phyloP scores from a whole-genome alignment of 1,284 basidiomycete species.

The Malassezia arunalokei region DNA sequence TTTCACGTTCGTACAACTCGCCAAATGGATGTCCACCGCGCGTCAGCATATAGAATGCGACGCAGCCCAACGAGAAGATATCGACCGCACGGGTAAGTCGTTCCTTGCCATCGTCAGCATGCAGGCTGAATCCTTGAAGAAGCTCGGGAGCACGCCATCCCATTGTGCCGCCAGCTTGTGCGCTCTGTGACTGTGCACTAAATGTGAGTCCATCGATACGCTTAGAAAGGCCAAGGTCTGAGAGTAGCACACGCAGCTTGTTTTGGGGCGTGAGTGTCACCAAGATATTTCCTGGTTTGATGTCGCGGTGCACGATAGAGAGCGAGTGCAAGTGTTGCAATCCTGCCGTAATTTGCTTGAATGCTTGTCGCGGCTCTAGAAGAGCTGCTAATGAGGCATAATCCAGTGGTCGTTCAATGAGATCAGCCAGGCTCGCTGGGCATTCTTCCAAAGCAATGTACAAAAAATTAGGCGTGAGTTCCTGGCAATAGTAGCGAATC shows the following conservation, averaged over 20 bases:
- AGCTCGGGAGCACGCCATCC: slow-evolving; percentile 46
- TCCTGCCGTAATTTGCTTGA: slow-evolving; percentile 76
- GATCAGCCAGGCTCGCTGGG: slow-evolving; percentile 81
- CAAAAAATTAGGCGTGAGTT: slow-evolving; percentile 63
- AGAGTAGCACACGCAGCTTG: slow-evolving; percentile 41
- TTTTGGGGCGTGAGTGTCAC: slow-evolving; percentile 48
- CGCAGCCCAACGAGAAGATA: slow-evolving; percentile 42
- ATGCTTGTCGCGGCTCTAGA: slow-evolving; percentile 64
- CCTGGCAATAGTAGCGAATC: slow-evolving; percentile 92
- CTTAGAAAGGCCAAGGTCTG: slow-evolving; percentile 45
- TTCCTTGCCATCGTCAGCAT: slow-evolving; percentile 19
- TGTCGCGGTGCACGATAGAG: slow-evolving; percentile 93
- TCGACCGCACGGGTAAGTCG: slow-evolving; percentile 41
- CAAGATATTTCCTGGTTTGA: slow-evolving; percentile 96
- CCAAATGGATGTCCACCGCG: slow-evolving; percentile 44
- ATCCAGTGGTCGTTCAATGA: slow-evolving; percentile 57
- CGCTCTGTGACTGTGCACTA: slow-evolving; percentile 41
- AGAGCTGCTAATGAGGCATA: slow-evolving; percentile 27
- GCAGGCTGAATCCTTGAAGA: slow-evolving; percentile 20
- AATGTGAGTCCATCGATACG: slow-evolving; percentile 38
- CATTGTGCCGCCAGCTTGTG: slow-evolving; percentile 41
- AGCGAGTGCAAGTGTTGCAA: slow-evolving; percentile 80
- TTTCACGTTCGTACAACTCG: slow-evolving; percentile 40
- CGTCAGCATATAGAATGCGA: slow-evolving; percentile 42
- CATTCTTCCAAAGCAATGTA: slow-evolving; percentile 96